These are phyloP conservation scores for carrot (Daucus carota) DNA, from an alignment of 129 eudicot species.

Conservation along the genomic window DNA sequence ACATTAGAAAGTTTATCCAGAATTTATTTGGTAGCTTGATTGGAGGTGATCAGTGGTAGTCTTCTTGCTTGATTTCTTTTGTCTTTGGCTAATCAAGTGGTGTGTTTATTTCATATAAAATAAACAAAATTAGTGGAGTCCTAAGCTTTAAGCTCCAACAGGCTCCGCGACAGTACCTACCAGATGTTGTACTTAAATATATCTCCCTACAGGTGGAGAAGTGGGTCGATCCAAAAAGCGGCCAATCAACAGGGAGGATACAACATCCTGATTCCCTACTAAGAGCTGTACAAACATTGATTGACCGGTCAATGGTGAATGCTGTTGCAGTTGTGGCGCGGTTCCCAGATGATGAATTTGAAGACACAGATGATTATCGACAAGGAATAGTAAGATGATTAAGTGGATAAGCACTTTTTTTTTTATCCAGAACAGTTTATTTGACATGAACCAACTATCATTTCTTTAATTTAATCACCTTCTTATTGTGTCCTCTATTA, in stretches of 20 bases:
- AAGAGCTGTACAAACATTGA: slow-evolving; percentile 61
- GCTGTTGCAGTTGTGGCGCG: slow-evolving; percentile 97
- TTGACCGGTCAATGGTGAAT: slow-evolving; percentile 46
- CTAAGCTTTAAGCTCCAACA: neutral
- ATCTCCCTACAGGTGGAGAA: slow-evolving; percentile 57
- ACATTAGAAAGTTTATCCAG: neutral
- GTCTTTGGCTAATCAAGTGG: neutral
- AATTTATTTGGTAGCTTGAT: neutral
- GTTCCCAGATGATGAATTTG: slow-evolving; percentile 87
- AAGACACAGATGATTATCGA: slow-evolving; percentile 68
- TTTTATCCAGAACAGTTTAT: neutral
- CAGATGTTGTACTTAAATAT: neutral
- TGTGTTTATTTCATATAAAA: too few species aligned
- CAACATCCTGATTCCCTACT: slow-evolving; percentile 71
- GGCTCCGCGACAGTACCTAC: neutral
- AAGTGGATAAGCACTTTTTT: neutral
- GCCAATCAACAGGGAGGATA: slow-evolving; percentile 94
- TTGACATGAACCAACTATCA: neutral
- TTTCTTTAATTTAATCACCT: neutral
- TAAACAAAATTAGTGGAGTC: too few species aligned
- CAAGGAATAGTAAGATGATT: slow-evolving; percentile 63
- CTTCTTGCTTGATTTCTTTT: neutral
- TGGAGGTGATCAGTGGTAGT: neutral
- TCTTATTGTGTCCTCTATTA: neutral
- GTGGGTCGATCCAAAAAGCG: slow-evolving; percentile 63